These are phyloP conservation scores for Pichia sp. DNA, from an alignment of 1,139 yeast genomes.

Conservation along the genomic window DNA sequence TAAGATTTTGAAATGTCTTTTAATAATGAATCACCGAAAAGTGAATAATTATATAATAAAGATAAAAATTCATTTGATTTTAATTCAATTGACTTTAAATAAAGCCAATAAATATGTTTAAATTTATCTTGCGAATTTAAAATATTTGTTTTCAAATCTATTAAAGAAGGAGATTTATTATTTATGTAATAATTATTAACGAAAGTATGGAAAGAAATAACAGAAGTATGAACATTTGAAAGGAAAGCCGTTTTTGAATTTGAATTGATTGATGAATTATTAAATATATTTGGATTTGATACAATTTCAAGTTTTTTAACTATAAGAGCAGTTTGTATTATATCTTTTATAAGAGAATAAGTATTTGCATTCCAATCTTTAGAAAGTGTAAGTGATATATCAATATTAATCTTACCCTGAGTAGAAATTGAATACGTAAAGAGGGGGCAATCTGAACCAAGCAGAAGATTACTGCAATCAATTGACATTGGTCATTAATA, in stretches of 20 bases:
- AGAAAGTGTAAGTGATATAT: too few species aligned
- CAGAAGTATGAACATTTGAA: conserved; percentile 1
- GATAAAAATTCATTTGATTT: conserved; percentile 2
- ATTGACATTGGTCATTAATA: too few species aligned
- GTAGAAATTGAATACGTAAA: too few species aligned
- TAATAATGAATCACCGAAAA: conserved; percentile 6
- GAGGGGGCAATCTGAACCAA: too few species aligned
- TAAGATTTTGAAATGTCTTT: conserved; percentile 1
- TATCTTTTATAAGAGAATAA: background rate
- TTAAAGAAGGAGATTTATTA: conserved; percentile 18
- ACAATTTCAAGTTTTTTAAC: conserved; percentile 4
- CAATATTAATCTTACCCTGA: too few species aligned
- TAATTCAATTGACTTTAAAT: background rate
- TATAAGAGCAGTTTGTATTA: conserved; percentile 6
- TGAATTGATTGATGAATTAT: too few species aligned
- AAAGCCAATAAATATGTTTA: conserved; percentile 39
- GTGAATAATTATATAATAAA: conserved; percentile 5
- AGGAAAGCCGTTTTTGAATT: conserved; percentile 3
- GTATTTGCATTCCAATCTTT: too few species aligned
- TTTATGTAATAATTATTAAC: conserved; percentile 12
- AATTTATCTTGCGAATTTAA: conserved; percentile 48
- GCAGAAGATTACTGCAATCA: too few species aligned
- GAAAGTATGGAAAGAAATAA: conserved; percentile 3
- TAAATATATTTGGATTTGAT: background rate
- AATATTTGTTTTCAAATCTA: conserved; percentile 40